Evolutionary conservation across 441 rosid species (phyloP), one percentile per base, ranked within the genome.

Genomic region (Adansonia grandidieri): DNA sequence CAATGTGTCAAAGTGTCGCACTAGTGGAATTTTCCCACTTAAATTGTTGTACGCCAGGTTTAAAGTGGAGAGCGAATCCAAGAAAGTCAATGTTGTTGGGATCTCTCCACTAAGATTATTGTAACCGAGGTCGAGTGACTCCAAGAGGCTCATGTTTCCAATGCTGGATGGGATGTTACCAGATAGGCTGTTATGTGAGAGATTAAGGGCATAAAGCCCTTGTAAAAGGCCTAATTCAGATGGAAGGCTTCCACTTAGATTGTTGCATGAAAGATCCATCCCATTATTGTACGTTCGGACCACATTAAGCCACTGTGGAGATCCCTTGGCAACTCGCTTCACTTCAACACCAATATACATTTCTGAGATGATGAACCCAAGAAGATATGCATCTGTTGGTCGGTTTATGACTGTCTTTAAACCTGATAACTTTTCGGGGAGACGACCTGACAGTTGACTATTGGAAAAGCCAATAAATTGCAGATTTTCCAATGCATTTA

Each of bases 31-130:
- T 53, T 71, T 47, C 50, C 85, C 82, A 42, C 82, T 82, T 37
- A 79, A 40, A 66, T 76, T 79, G 78, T 79, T 82, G 77, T 83
- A 71, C 4, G 84, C 79, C 19, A 83, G 45, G 78, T 63, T 83
- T 57, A 80, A 60, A 1, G 58, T 24, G 13, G 76, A 28, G 5
- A 83, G 78, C 5, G 79, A 45, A 56, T 83, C 82, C 77, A 80
- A 20, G 11, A 47, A 14, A 14, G 82, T 67, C 66, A 83, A 13
- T 48, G 84, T 14, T 14, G 3, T 24, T 11, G 73, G 82, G 64
- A 77, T 77, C 32, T 77, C 74, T 51, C 78, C 73, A 20, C 76
- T 77, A n/a, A 69, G 67, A 68, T 79, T 45, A 17, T 79, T 73
- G 81, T 73, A 79, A 57, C 78, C 56, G 6, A 74, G 74, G 74